These are phyloP conservation scores for Nidularia sp. DNA, from an alignment of 768 basidiomycete genomes.

Conservation along the genomic window DNA sequence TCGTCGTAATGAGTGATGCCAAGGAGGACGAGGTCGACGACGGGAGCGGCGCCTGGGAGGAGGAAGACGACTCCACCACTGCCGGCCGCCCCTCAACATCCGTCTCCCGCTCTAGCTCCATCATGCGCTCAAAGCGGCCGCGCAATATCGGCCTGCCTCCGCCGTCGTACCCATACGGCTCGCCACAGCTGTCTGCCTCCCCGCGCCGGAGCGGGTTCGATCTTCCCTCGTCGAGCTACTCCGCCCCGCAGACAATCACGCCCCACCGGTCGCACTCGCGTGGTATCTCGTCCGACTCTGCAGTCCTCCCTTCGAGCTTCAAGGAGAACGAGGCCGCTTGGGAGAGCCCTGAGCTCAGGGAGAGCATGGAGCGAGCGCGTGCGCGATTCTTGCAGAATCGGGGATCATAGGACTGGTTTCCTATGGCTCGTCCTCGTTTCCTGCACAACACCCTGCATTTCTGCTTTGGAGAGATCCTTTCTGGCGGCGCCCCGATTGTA, in stretches of 20 bases:
- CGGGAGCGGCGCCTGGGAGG: slow-evolving; percentile 72
- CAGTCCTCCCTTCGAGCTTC: slow-evolving; percentile 6
- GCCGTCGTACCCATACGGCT: slow-evolving; percentile 1
- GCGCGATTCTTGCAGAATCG: slow-evolving; percentile 24
- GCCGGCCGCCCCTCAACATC: slow-evolving; percentile 16
- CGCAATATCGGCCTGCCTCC: slow-evolving; percentile 15
- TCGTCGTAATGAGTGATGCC: slow-evolving; percentile 73
- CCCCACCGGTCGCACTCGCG: slow-evolving; percentile 11
- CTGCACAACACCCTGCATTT: too few relatives aligned
- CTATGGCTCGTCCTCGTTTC: too few relatives aligned
- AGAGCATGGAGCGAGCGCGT: slow-evolving; percentile 69
- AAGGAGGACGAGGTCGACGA: slow-evolving; percentile 78
- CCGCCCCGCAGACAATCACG: slow-evolving; percentile 2
- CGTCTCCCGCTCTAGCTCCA: slow-evolving; percentile 20
- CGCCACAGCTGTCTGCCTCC: background rate
- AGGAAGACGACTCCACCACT: slow-evolving; percentile 36
- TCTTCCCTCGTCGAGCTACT: background rate
- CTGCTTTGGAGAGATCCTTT: too few relatives aligned
- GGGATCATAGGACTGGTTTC: slow-evolving; percentile 5
- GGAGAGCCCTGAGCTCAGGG: slow-evolving; percentile 64
- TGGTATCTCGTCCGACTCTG: slow-evolving; percentile 7
- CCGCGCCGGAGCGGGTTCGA: slow-evolving; percentile 3
- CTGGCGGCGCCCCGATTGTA: too few relatives aligned
- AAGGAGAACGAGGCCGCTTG: slow-evolving; percentile 47
- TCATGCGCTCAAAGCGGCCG: slow-evolving; percentile 15